Base-by-base conservation (phyloP, 148 eudicot species). In the Camellia granthamiana region DNA sequence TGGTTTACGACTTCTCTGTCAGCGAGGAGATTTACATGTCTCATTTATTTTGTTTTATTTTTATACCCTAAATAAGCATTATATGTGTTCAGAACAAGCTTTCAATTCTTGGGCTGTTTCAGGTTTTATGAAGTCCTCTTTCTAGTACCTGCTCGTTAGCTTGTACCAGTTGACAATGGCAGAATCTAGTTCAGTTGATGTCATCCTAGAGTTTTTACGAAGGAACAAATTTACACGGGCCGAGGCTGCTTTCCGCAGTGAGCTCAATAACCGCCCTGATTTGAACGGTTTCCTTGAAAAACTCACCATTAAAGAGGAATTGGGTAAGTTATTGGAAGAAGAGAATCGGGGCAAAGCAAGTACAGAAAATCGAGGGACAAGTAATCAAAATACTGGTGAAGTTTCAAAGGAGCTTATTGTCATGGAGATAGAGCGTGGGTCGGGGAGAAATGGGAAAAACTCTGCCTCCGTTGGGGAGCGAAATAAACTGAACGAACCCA, bases 191-290 rank as follows among this genome's bases (percentile, higher is more conserved):
- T 86, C 92, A 10, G 90, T 94, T 59, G 89, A 91, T 83, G 84
- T 75, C 18, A 87, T 94, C 63, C 78, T 94, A 73, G 92, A 97
- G 2, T 97, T 84, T 85, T 79, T 94, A 80, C 90, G 82, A 55
- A 90, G 85, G 86, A 94, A 97, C 78, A 93, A 97, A 49, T 92
- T 94, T 84, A 81, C 89, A 0, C 88, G 90, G 86, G 97, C 99
- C 1, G 99, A 94, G 86, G 97, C 98, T 81, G 99, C 98, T 7
- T 81, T 97, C 80, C 92, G 93, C 46, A 85, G 82, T 52, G 99
- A 97, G 86, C 81, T 94, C 69, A 77, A 83, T 79, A 87, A 84
- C 74, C 89, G 89, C 42, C 85, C 94, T 23, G 97, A 97, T 83
- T 83, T 83, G 62, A 90, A 90, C 84, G 97, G 92, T 54, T 84